Conservation (phyloP, 345 rosid genomes). For the Anacardium occidentale region DNA sequence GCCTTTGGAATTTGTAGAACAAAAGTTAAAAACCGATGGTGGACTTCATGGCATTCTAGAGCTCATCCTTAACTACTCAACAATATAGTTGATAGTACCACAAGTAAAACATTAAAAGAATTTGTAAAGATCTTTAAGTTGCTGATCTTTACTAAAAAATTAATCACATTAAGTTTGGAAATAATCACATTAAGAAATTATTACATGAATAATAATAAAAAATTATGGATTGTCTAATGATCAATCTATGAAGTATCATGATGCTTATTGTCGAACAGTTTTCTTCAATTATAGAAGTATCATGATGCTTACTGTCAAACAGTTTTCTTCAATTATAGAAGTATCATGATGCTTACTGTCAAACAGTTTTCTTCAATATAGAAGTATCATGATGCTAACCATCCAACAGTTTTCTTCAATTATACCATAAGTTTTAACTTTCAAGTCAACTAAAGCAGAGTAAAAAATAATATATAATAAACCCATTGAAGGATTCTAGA, state of each 20-base stretch:
- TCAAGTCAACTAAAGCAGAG: no score
- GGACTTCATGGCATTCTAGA: background rate
- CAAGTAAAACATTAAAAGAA: background rate
- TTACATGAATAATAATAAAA: background rate
- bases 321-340: background rate
- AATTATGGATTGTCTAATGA: background rate
- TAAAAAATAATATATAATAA: no score
- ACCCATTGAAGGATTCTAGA: background rate
- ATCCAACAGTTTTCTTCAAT: background rate
- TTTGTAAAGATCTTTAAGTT: background rate
- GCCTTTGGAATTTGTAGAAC: background rate
- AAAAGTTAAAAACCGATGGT: background rate
- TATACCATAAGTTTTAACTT: background rate
- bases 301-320: no score
- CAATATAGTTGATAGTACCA: background rate
- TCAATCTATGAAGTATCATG: background rate
- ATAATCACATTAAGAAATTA: background rate
- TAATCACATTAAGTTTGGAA: background rate
- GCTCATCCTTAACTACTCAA: background rate
- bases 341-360: background rate
- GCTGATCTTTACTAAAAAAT: no score
- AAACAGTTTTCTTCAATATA: no score
- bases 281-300: background rate
- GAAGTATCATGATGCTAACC: background rate
- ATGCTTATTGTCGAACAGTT: background rate